Evolutionary conservation across 371 early-diverging fungal species (phyloP), one percentile per base, ranked within the genome.

Genomic region (Capniomyces stellatus): DNA sequence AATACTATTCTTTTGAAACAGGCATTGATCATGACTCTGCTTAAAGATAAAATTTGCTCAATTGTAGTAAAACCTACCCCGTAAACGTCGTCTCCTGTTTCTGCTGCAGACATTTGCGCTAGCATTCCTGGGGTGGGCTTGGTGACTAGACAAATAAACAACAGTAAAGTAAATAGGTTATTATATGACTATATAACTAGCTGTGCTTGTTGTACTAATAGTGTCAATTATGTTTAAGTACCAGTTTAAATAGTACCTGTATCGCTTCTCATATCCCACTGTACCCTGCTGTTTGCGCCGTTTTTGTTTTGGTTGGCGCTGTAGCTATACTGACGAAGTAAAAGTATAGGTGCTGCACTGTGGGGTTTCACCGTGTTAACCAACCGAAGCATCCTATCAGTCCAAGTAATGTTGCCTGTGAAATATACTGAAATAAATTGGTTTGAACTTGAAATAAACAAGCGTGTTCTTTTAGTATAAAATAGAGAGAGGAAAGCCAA

Each of bases 11-110:
- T 15, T 40, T 15, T 40, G 40, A 19, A 40, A 40, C 19, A 40
- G 19, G 19, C 19, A 13, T 15, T 15, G 13, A 40, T 15, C 13
- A 40, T 40, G 40, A 19, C 15, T 13, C 19, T 40, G 40, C 13
- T 40, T 13, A 40, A 40, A 40, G 19, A 15, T 13, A 19, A 19
- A 40, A 40, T 15, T 40, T 40, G 19, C 13, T 15, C 15, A 15
- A 19, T 19, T 40, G 15, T 19, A 40, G 13, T 10, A 44, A 19
- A 8, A 8, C 19, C 8, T 44, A 44, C 87, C 54, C 75, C 78
- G 53, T 76, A 87, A 2, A 91, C 92, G 70, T 89, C 88, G 60
- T 91, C 94, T 29, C 85, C 85, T 24, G 82, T 75, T 1, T 75
- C 73, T 0, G 87, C 81, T 3, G 55, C 43, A 54, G 74, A 67